These are phyloP conservation scores for Venturia carpophila DNA, from an alignment of 2,329 filamentous ascomycete species.

Conservation along the genomic window DNA sequence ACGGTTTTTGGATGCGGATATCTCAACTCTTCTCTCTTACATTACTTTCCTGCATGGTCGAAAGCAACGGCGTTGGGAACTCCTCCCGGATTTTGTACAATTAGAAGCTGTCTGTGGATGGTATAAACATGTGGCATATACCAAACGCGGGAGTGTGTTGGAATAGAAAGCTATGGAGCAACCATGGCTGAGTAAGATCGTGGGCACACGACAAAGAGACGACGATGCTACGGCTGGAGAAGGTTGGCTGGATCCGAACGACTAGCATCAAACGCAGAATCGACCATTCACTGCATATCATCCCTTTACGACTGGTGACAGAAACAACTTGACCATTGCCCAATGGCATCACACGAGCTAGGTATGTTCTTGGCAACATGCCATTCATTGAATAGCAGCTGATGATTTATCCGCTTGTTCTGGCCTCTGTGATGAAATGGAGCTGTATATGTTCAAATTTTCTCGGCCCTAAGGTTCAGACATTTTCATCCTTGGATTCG, in stretches of 20 bases:
- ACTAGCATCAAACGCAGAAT: not conserved
- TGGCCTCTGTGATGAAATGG: not conserved
- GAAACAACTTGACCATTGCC: not conserved
- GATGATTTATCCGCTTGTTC: not conserved
- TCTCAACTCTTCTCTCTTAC: conserved; percentile 16
- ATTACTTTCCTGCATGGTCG: conserved; percentile 6
- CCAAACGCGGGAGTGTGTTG: not conserved
- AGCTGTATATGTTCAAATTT: not conserved
- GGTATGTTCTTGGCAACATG: not conserved
- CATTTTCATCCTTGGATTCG: too few relatives aligned
- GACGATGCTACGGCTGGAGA: not conserved
- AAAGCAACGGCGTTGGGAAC: conserved; percentile 15
- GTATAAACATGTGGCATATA: not conserved
- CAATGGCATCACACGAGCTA: not conserved
- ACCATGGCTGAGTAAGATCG: not conserved
- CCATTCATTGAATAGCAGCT: not conserved
- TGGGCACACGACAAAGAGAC: not conserved
- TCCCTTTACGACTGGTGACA: not conserved
- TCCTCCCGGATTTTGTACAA: not conserved
- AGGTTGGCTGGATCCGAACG: not conserved
- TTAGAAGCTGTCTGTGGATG: conserved; percentile 1
- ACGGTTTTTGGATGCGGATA: not conserved
- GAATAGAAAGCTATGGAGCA: not conserved
- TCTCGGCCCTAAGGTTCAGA: too few relatives aligned
- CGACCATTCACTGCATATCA: not conserved